Percentiles rank a stretch among this genome's conserved stretches.
Evolutionary conservation across 2,329 filamentous ascomycete species (phyloP).

Genomic region (Neurospora crassa): DNA sequence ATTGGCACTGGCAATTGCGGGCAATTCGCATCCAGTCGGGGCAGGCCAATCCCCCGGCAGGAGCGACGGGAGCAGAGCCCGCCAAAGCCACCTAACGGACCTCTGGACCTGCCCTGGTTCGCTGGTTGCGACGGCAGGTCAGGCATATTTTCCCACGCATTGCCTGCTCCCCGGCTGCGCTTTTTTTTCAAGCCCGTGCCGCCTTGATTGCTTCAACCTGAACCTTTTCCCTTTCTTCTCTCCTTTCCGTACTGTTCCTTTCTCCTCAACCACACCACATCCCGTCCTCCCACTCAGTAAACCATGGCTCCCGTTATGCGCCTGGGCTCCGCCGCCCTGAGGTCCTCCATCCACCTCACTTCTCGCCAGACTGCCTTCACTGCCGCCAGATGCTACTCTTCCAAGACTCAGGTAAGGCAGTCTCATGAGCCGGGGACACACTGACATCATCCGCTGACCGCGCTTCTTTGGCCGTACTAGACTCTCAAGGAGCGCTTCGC

Average conservation of each 20-base stretch:
- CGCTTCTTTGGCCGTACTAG: constrained; percentile 35
- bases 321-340: constrained; percentile 71
- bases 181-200: constrained; percentile 23
- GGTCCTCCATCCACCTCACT: constrained; percentile 65
- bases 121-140: constrained; percentile 1
- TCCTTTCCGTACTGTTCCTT: constrained; percentile 27
- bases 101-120: constrained; percentile 3
- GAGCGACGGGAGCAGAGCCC: neutral
- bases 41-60: neutral
- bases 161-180: constrained; percentile 20
- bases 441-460: constrained; percentile 19
- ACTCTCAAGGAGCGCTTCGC: constrained; percentile 98
- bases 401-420: constrained; percentile 70
- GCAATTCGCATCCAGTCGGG: neutral
- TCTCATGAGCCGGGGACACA: constrained; percentile 8
- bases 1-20: neutral
- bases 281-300: constrained; percentile 22
- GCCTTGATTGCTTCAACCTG: constrained; percentile 16
- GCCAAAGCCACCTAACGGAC: neutral
- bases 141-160: constrained; percentile 1
- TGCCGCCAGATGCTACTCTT: constrained; percentile 82
- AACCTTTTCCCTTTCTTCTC: constrained; percentile 26
- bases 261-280: constrained; percentile 26
- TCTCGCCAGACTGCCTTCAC: constrained; percentile 67
- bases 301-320: constrained; percentile 79